Evolutionary conservation across 768 basidiomycete genomes (phyloP), one percentile per base, ranked within the genome.

Genomic region (Xerocomus spinulosus): DNA sequence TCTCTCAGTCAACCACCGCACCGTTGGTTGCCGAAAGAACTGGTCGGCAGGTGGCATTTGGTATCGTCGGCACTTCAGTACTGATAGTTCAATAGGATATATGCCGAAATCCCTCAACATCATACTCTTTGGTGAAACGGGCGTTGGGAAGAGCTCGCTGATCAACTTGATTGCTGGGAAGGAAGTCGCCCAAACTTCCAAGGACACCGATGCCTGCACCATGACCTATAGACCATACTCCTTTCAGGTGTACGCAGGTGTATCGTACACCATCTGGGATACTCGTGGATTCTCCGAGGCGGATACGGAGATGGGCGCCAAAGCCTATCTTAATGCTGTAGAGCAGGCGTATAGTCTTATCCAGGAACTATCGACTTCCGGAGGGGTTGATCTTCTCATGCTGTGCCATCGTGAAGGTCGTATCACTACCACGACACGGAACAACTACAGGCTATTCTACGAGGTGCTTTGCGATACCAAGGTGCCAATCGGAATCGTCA

Each of bases 321-420:
- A 43, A 9, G 42, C 12, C 8, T 49, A 49, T 28, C 42, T 49
- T 5, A 2, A 3, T 4, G 48, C 48, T 13, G 14, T 49, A 5
- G 9, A 43, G 12, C 34, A 49, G 20, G 39, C 42, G 13, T 30
- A 25, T 10, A 3, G 26, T 2, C 48, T 49, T 35, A 38, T 43
- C 35, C 42, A n/a, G 23, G 15, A 32, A 4, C 17, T 43, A 12
- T 24, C 35, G 5, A 15, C 13, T 10, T 14, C 10, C 17, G 21
- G 35, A 36, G 48, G 48, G 3, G 48, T 43, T 5, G 48, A 49
- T n/a, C 41, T 49, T 10, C 48, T 43, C 15, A 21, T 49, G 7
- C 36, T 49, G 14, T 49, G 48, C 42, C 42, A 38, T 44, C 43
- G 43, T 9, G 29, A 32, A 30, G 36, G 20, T 20, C 35, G 29